Evolutionary conservation across 2,329 filamentous ascomycete genomes (phyloP).

Genomic region (Cladosporium sp.): DNA sequence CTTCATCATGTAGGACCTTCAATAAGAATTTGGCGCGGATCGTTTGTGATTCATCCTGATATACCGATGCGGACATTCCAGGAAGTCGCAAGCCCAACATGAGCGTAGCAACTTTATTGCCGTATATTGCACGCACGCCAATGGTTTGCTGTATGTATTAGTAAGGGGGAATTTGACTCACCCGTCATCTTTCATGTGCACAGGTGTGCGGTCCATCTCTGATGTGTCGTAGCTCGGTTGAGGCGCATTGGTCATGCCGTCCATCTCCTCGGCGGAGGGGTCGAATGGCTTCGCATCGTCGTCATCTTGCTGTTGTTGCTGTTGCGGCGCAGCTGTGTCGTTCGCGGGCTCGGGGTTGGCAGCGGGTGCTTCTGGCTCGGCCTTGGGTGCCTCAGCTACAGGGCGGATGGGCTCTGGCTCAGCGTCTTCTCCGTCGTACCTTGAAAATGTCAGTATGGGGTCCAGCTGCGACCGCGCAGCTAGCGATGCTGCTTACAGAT

Average conservation of each 20-base stretch:
- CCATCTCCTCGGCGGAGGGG: constrained; percentile 21
- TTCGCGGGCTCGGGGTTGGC: constrained; percentile 20
- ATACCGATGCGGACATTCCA: not conserved
- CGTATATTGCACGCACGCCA: constrained; percentile 18
- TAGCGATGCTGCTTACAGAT: constrained; percentile 67
- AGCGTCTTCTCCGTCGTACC: constrained; percentile 61
- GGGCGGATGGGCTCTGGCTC: constrained; percentile 43
- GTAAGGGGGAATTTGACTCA: constrained; percentile 55
- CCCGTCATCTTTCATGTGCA: constrained; percentile 81
- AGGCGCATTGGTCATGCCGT: constrained; percentile 3
- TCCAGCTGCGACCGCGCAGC: not conserved
- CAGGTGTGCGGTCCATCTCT: constrained; percentile 11
- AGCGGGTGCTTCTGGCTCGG: constrained; percentile 24
- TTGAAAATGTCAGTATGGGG: constrained; percentile 25
- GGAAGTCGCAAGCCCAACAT: not conserved
- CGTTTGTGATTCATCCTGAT: not conserved
- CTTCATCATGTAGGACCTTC: not conserved
- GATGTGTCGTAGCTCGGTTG: constrained; percentile 4
- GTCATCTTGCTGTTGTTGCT: constrained; percentile 33
- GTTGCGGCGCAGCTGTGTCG: constrained; percentile 8
- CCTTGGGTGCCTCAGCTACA: constrained; percentile 12
- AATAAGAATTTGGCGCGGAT: not conserved
- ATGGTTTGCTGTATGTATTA: not conserved
- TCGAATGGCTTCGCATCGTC: constrained; percentile 57
- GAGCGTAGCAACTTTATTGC: not conserved